These are phyloP conservation scores for Dendrobium huoshanense DNA, from an alignment of 106 monocot genomes.

Conservation along the genomic window DNA sequence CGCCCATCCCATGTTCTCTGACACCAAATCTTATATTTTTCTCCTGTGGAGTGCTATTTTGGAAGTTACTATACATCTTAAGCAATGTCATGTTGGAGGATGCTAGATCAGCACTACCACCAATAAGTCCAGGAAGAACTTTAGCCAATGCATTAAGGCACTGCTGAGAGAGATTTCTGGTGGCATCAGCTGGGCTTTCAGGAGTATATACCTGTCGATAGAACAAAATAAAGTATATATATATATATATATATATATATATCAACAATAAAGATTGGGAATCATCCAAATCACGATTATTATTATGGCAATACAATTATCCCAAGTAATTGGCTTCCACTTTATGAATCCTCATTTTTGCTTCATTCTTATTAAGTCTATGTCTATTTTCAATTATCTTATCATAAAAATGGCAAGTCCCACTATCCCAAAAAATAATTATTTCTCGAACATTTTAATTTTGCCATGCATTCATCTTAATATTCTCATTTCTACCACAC, in stretches of 20 bases:
- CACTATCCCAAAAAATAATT: too few relatives aligned
- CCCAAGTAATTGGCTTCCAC: background rate
- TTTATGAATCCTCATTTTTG: background rate
- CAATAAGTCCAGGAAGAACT: constrained; percentile 61
- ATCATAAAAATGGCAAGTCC: too few relatives aligned
- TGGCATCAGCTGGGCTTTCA: constrained; percentile 66
- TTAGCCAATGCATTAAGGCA: constrained; percentile 58
- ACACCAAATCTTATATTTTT: constrained; percentile 71
- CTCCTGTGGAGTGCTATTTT: constrained; percentile 59
- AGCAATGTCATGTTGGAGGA: constrained; percentile 83
- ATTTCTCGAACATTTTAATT: too few relatives aligned
- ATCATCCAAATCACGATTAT: background rate
- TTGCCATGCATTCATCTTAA: too few relatives aligned
- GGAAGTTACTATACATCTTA: constrained; percentile 70
- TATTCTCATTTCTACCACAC: too few relatives aligned
- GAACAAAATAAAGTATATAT: background rate
- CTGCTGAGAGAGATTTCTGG: constrained; percentile 65
- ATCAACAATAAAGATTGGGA: background rate
- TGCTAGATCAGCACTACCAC: constrained; percentile 75
- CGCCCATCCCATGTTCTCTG: constrained; percentile 75
- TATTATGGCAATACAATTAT: background rate
- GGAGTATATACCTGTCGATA: constrained; percentile 48
- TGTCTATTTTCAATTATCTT: too few relatives aligned
- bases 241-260: background rate
- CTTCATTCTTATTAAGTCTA: background rate